Evolutionary conservation across 352 stramenopile genomes (phyloP).

Genomic region (Pythium utonaiense): DNA sequence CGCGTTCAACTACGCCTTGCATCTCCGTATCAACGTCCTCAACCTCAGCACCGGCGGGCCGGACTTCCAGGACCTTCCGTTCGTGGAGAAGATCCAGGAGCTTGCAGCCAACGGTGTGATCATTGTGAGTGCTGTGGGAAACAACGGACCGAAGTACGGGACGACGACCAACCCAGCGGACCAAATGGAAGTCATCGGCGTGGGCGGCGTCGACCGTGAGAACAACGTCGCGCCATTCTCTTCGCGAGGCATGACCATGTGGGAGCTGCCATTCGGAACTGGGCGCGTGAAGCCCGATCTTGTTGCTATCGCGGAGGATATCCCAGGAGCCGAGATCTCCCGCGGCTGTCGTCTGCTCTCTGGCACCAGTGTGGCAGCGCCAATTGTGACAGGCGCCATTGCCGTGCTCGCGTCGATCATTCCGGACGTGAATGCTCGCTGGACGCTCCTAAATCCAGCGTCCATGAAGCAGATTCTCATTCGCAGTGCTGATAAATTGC

Average conservation of each 20-base stretch:
- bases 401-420: slow-evolving; percentile 76
- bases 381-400: slow-evolving; percentile 75
- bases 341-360: slow-evolving; percentile 60
- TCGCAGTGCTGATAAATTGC: slow-evolving; percentile 44
- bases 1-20: slow-evolving; percentile 88
- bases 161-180: slow-evolving; percentile 85
- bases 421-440: slow-evolving; percentile 36
- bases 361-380: slow-evolving; percentile 81
- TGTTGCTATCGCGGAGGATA: slow-evolving; percentile 60
- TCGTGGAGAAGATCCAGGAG: slow-evolving; percentile 88
- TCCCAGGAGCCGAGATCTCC: slow-evolving; percentile 52
- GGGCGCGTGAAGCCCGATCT: slow-evolving; percentile 86
- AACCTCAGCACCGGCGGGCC: slow-evolving; percentile 85
- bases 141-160: slow-evolving; percentile 81
- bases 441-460: slow-evolving; percentile 57
- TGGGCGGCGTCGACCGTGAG: slow-evolving; percentile 61
- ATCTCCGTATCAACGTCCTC: slow-evolving; percentile 69
- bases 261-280: slow-evolving; percentile 78
- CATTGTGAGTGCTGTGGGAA: slow-evolving; percentile 75
- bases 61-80: slow-evolving; percentile 82
- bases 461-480: slow-evolving; percentile 72
- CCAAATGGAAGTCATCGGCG: slow-evolving; percentile 80
- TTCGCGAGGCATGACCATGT: slow-evolving; percentile 83
- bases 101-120: slow-evolving; percentile 74
- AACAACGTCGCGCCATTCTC: slow-evolving; percentile 74